Conservation (phyloP, 1,284 basidiomycete species). For the Microbotryomycetes sp. region DNA sequence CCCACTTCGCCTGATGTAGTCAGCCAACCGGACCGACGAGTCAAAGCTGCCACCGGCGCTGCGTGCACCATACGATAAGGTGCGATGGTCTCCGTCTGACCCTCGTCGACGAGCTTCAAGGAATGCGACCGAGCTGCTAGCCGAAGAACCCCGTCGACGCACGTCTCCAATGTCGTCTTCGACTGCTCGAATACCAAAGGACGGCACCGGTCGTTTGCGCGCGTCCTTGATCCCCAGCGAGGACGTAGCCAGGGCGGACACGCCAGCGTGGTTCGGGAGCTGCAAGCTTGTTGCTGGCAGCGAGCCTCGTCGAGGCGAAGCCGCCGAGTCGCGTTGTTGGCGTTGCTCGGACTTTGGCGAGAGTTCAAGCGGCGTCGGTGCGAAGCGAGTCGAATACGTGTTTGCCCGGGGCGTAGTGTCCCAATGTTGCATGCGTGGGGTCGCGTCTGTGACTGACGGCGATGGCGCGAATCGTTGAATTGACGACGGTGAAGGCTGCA, state of each 20-base stretch:
- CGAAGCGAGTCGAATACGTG: not conserved
- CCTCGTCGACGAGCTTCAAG: not conserved
- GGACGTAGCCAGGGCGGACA: not conserved
- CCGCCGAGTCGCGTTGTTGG: not conserved
- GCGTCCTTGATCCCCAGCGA: not conserved
- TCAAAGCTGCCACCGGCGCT: not conserved
- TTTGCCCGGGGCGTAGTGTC: not conserved
- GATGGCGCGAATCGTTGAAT: not conserved
- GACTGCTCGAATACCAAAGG: constrained; percentile 23
- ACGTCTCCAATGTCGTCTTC: constrained; percentile 3
- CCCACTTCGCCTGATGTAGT: not conserved
- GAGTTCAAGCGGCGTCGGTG: not conserved
- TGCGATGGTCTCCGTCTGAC: not conserved
- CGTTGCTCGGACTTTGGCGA: not conserved
- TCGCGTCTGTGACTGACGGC: not conserved
- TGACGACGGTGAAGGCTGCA: not conserved
- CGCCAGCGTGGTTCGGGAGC: not conserved
- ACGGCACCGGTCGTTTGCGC: not conserved
- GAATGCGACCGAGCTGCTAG: constrained; percentile 14
- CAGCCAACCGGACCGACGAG: not conserved
- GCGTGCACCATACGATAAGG: not conserved
- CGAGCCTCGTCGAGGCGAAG: not conserved
- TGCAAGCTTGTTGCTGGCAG: not conserved
- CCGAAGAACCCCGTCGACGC: constrained; percentile 15
- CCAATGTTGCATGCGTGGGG: not conserved